phyloP scores from a whole-genome alignment of 2,329 filamentous ascomycete genomes.

The Penicillium sp. region DNA sequence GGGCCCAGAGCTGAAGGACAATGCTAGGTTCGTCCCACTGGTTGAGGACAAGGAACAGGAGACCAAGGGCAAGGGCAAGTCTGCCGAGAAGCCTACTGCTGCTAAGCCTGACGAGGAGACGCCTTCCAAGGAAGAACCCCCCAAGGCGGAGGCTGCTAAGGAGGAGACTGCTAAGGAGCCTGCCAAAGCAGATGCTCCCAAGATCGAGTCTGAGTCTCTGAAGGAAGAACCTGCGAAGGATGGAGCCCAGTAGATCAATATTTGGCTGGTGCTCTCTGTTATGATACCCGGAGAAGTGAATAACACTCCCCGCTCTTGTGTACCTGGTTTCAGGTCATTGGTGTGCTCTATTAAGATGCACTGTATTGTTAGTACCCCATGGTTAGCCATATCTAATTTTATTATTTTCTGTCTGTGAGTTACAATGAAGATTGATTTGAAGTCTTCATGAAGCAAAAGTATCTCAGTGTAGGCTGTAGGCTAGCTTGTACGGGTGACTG shows the following conservation, averaged over 20 bases:
- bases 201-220: constrained; percentile 11
- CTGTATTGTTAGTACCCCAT: not conserved
- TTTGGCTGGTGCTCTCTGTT: constrained; percentile 11
- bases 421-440: not conserved
- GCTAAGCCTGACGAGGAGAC: constrained; percentile 7
- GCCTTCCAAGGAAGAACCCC: not conserved
- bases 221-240: constrained; percentile 15
- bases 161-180: constrained; percentile 19
- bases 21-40: constrained; percentile 31
- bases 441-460: not conserved
- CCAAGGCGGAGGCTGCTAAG: not conserved
- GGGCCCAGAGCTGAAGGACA: constrained; percentile 51
- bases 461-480: not conserved
- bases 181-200: constrained; percentile 6
- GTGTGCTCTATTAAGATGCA: not conserved
- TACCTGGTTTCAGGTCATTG: constrained; percentile 7
- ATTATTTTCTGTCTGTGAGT: not conserved
- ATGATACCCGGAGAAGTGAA: constrained; percentile 26
- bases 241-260: constrained; percentile 13
- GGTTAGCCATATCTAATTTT: not conserved
- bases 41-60: constrained; percentile 22
- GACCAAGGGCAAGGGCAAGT: constrained; percentile 5
- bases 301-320: constrained; percentile 16
- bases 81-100: constrained; percentile 1
- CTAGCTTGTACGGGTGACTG: constrained; percentile 15